Evolutionary conservation across 208 protist species (phyloP), one percentile per base, ranked within the genome.

Genomic region (Angomonas ambiguus): DNA sequence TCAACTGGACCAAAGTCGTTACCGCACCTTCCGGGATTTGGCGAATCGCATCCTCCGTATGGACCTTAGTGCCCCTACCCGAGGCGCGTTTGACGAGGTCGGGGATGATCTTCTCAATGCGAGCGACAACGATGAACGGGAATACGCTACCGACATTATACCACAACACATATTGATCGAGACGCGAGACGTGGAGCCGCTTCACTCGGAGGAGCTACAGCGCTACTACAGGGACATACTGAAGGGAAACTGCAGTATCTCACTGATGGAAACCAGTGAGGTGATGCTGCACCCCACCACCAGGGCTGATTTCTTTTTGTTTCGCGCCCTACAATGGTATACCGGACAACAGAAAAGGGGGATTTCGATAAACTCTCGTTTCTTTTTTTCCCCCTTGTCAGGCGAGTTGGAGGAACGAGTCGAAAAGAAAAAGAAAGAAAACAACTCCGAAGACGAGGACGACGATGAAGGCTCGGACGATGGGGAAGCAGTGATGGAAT

Each of bases 161-260:
- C 63, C 70, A 51, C 56, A 53, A 18, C 71, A 71, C 41, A 41
- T 85, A 51, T 34, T 86, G 0, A 33, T 80, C 0, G 65, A 79
- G 59, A 72, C 69, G 34, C 79, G 62, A 30, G 13, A 33, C 16
- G 35, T 33, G 13, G 53, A 31, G 38, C 55, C 51, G 24, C 65
- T 32, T 10, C 57, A 25, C 6, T 32, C 27, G 45, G 22, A 16
- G 1, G 25, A 41, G 22, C 42, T 31, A 30, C 56, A 35, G 31
- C 18, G 1, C 32, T n/a, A 35, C 57, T 10, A 59, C n/a, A 5
- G 34, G 16, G 24, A 10, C n/a, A 5, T 34, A 20, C 27, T 34
- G 16, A 20, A n/a, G 24, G 53, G 11, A 5, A 25, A 11, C 6
- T 3, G 34, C 27, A 20, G 27, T 8, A 10, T 10, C 5, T 5